These are phyloP conservation scores for Ilex aquifolium DNA, from an alignment of 257 asterid species.

Conservation along the genomic window DNA sequence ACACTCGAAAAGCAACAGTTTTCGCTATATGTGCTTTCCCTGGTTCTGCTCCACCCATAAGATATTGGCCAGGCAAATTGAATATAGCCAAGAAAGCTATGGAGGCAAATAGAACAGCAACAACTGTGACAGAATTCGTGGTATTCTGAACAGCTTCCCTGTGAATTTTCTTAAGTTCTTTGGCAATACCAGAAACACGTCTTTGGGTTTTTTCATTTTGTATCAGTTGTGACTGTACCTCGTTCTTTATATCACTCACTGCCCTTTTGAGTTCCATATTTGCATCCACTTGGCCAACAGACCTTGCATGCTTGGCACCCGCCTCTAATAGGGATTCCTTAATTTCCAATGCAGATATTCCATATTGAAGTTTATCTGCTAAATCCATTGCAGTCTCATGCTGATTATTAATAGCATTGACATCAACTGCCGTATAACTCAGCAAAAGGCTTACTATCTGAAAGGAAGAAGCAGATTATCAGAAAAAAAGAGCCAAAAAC, in stretches of 20 bases:
- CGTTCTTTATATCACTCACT: slow-evolving; percentile 92
- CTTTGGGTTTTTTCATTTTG: slow-evolving; percentile 86
- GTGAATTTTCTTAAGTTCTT: slow-evolving; percentile 91
- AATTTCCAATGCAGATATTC: slow-evolving; percentile 58
- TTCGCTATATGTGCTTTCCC: slow-evolving; percentile 52
- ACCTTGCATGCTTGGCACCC: slow-evolving; percentile 80
- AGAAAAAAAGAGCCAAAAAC: not conserved
- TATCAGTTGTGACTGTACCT: slow-evolving; percentile 84
- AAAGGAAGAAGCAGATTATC: slow-evolving; percentile 18
- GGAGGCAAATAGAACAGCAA: slow-evolving; percentile 89
- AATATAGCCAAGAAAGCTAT: slow-evolving; percentile 87
- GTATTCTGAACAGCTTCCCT: slow-evolving; percentile 92
- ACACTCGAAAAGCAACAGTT: slow-evolving; percentile 56
- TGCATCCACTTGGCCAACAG: slow-evolving; percentile 58
- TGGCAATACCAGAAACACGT: slow-evolving; percentile 92
- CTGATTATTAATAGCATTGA: slow-evolving; percentile 69
- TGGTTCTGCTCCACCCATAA: slow-evolving; percentile 36
- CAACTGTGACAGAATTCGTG: slow-evolving; percentile 82
- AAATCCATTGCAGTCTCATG: slow-evolving; percentile 93
- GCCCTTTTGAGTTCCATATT: slow-evolving; percentile 85
- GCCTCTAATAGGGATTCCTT: slow-evolving; percentile 67
- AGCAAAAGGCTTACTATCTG: slow-evolving; percentile 76
- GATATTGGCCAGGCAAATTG: slow-evolving; percentile 82
- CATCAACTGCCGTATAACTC: slow-evolving; percentile 46
- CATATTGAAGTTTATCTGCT: slow-evolving; percentile 87